Base-by-base conservation (phyloP, 441 rosid species). In the Gossypium gossypioides region DNA sequence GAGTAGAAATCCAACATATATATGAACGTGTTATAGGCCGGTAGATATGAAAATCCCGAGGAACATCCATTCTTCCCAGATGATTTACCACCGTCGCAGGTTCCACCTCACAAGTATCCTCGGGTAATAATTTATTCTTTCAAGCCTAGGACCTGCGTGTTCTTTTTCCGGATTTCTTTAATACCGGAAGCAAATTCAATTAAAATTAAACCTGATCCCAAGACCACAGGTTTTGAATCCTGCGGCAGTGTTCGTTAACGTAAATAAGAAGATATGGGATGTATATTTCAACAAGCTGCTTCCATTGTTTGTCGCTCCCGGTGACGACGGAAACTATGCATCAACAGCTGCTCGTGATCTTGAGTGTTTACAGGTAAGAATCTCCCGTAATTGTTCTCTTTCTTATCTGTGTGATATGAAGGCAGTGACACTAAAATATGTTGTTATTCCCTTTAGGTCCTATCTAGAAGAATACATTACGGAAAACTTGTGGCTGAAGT, bases 401-500 rank as follows among this genome's bases (percentile, higher is more conserved):
- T 62, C 50, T 3, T 9, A 37, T 62, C 68, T 18, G 13, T 61
- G 48, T 32, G 24, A 61, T 32, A 61, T 34, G 48, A 16, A 34
- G 42, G 51, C 68, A 37, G 8, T 37, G 29, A 62, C 62, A 22
- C 51, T 59, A 37, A 58, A 63, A 18, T 40, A 63, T 63, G 68
- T 37, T 18, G 37, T 2, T 27, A 16, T 55, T 69, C 72, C 56
- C 61, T 77, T 71, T 81, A 91, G 97, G 96, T 89, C 58, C 78
- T 93, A 16, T 93, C 98, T 7, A 87, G 87, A 76, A 86, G 98
- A 81, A 90, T 91, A 66, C 97, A 93, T 76, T 93, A 85, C 0
- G 97, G 98, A 16, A 93, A 90, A 72, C 86, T 80, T 65, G 97
- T 93, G 42, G 98, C 98, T 64, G 98, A 93, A 82, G 86, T 90